phyloP scores from a whole-genome alignment of 1,139 yeast species.

The Arxiozyma telluris region DNA sequence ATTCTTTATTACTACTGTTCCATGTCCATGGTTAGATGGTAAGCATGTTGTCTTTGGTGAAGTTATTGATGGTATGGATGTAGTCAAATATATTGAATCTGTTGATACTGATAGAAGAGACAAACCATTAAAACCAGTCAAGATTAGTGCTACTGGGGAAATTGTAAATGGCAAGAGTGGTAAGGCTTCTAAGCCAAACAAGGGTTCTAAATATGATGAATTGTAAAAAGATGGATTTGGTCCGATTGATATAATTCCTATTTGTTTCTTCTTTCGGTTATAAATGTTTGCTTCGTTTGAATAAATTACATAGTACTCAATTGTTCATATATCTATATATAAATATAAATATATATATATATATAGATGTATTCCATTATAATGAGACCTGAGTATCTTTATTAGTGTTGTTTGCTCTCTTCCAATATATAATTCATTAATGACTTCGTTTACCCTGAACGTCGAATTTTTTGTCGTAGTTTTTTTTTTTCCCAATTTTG shows the following conservation, averaged over 20 bases:
- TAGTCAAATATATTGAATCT: conserved; percentile 45
- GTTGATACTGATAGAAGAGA: conserved; percentile 43
- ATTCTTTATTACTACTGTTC: conserved; percentile 61
- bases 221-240: not conserved
- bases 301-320: too few relatives aligned
- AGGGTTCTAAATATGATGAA: not conserved
- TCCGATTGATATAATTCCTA: not conserved
- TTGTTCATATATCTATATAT: too few relatives aligned
- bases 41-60: conserved; percentile 78
- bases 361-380: not conserved
- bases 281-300: not conserved
- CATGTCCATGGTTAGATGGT: conserved; percentile 58
- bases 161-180: not conserved
- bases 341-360: not conserved
- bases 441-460: conserved; percentile 1
- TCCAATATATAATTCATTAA: too few relatives aligned
- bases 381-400: too few relatives aligned
- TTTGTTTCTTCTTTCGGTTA: not conserved
- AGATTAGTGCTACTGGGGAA: conserved; percentile 34
- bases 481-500: not conserved
- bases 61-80: conserved; percentile 59
- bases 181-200: not conserved
- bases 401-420: not conserved
- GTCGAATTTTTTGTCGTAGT: not conserved
- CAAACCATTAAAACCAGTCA: conserved; percentile 45